Conservation (phyloP, 768 basidiomycete genomes). For the Auricularia heimuer region DNA sequence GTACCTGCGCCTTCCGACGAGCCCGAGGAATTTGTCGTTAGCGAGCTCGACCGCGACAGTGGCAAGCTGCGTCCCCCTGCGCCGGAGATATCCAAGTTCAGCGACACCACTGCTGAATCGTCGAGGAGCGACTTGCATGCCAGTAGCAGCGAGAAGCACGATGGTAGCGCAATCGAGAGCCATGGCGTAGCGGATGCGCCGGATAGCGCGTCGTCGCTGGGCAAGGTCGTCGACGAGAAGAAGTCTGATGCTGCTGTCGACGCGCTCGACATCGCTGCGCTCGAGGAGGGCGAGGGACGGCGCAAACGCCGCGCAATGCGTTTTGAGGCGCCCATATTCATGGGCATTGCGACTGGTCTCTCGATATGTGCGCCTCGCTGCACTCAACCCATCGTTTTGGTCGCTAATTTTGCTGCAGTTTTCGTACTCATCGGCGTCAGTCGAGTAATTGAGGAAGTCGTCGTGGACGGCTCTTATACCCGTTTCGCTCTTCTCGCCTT, state of each 20-base stretch:
- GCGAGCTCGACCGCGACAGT: too few species aligned
- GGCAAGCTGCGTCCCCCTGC: too few species aligned
- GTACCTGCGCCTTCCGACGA: too few species aligned
- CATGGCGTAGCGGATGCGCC: too few species aligned
- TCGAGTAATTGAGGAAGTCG: conserved; percentile 44
- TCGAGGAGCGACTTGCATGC: too few species aligned
- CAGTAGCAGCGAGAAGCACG: too few species aligned
- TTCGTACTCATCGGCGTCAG: conserved; percentile 59
- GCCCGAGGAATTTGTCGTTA: too few species aligned
- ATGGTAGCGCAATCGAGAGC: too few species aligned
- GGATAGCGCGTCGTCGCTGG: too few species aligned
- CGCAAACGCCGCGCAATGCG: conserved; percentile 16
- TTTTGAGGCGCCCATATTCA: conserved; percentile 29
- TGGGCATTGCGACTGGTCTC: conserved; percentile 26
- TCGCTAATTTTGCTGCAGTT: conserved; percentile 12
- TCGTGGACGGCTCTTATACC: conserved; percentile 34
- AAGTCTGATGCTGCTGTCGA: not conserved
- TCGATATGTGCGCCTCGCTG: conserved; percentile 15
- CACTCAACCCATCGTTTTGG: not conserved
- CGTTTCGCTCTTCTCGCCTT: conserved; percentile 36
- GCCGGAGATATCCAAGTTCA: too few species aligned
- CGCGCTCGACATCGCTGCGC: not conserved
- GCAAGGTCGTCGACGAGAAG: not conserved
- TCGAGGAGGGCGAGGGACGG: not conserved
- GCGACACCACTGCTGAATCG: too few species aligned